Base-by-base conservation (phyloP, 1,139 yeast species). In the Magnusiomyces ingens region DNA sequence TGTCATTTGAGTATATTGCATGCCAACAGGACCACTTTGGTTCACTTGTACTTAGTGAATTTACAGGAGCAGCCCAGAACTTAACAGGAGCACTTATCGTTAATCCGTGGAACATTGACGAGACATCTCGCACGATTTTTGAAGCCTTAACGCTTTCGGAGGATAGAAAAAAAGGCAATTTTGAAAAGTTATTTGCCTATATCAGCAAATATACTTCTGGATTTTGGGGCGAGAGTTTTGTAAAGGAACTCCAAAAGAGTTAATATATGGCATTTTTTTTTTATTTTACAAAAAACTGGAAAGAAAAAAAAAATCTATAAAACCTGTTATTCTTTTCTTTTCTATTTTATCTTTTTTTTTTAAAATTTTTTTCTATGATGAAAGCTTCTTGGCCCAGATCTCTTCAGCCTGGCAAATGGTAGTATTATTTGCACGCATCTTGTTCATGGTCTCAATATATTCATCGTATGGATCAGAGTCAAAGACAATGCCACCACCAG, bases 11-110 rank as follows among this genome's bases (percentile, higher is more conserved):
- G 71, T 93, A 93, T 70, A 89, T 94, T 64, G 97, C 99, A 0
- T 91, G 98, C 66, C 99, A 93, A 69, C 81, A 86, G 61, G 84
- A 84, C 50, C 82, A 83, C 56, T 85, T 89, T 59, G 99, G 99
- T 8, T 82, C 89, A 2, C 75, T 93, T 61, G 85, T 93, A 50
- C 72, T 93, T 57, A 84, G 95, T 48, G 99, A 93, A 70, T 93
- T 93, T 72, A 95, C 99, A 0, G 99, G 99, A 49, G 99, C 99
- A n/a, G 98, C 99, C 0, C 99, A 93, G 71, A 85, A 95, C 0
- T 75, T 93, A 59, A 93, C 93, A 66, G 99, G 99, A 26, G 90
- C 96, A 1, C 70, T 93, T 21, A 83, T 93, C 57, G 96, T 93
- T 36, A 93, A 93, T 66, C 99, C 99, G 2, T 93, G 99, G 99